These are phyloP conservation scores for Heimioporus sp. DNA, from an alignment of 768 basidiomycete genomes.

Conservation along the genomic window DNA sequence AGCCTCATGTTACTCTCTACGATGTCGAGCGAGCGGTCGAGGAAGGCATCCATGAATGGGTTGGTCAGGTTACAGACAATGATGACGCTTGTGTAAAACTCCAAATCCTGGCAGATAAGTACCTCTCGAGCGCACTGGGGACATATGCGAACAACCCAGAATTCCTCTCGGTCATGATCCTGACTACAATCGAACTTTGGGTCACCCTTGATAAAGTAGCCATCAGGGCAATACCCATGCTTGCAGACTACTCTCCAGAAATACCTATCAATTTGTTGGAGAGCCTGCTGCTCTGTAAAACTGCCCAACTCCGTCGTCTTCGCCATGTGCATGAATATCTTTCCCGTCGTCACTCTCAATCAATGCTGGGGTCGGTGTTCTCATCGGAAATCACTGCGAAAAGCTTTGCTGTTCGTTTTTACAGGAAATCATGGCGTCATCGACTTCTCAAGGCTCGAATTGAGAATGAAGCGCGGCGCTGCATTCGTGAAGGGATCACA, in stretches of 20 bases:
- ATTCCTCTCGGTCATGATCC: no score
- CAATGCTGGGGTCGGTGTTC: not conserved
- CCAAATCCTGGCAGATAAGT: slow-evolving; percentile 7
- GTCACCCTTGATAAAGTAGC: no score
- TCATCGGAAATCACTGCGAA: not conserved
- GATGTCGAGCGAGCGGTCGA: slow-evolving; percentile 33
- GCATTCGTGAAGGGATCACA: no score
- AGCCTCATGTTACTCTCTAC: slow-evolving; percentile 17
- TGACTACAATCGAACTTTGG: no score
- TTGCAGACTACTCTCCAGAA: no score
- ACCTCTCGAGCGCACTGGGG: slow-evolving; percentile 23
- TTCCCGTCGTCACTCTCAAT: not conserved
- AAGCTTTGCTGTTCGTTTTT: not conserved
- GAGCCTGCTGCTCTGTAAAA: not conserved
- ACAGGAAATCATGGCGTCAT: not conserved
- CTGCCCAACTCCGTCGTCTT: not conserved
- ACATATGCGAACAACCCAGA: not conserved
- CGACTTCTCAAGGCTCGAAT: not conserved
- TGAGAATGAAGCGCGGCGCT: not conserved
- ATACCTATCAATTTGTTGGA: not conserved
- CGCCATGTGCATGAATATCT: not conserved
- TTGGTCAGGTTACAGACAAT: slow-evolving; percentile 7
- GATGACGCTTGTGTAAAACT: not conserved
- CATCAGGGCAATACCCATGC: no score
- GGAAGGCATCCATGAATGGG: slow-evolving; percentile 32